Conservation (phyloP, 2,329 filamentous ascomycete genomes). For the Dothidotthia symphoricarpi region DNA sequence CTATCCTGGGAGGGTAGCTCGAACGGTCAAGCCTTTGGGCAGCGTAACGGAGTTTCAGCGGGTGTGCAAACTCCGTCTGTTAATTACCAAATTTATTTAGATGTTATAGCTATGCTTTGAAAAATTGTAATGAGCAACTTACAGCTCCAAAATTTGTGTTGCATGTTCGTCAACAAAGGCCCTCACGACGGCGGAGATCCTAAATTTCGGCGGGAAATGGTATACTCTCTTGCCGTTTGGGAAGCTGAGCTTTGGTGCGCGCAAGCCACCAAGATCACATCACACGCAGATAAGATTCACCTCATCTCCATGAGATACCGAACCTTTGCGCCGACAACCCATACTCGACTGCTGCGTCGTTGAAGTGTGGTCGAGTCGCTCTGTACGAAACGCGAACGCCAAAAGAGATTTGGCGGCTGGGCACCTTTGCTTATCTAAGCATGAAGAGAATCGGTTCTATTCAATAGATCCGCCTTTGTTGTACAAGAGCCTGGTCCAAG, state of each 20-base stretch:
- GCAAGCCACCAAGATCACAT: conserved; percentile 3
- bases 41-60: conserved; percentile 71
- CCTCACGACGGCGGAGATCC: conserved; percentile 56
- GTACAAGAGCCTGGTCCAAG: too few species aligned
- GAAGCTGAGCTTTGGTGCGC: neutral
- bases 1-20: conserved; percentile 77
- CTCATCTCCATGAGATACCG: neutral
- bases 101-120: neutral
- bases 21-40: conserved; percentile 77
- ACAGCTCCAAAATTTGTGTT: conserved; percentile 75
- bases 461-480: too few species aligned
- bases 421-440: too few species aligned
- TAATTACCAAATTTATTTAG: conserved; percentile 73
- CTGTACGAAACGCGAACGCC: too few species aligned
- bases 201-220: conserved; percentile 45
- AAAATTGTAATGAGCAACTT: conserved; percentile 14
- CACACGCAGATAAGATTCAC: neutral
- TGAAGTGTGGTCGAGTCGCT: too few species aligned
- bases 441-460: too few species aligned
- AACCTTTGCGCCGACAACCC: too few species aligned
- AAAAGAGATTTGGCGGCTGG: too few species aligned
- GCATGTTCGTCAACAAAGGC: conserved; percentile 75
- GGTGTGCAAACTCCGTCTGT: conserved; percentile 80
- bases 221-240: neutral
- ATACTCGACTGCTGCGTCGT: too few species aligned